Conservation (phyloP, 176 grass and related monocot species). For the Cenchrus purpureus region DNA sequence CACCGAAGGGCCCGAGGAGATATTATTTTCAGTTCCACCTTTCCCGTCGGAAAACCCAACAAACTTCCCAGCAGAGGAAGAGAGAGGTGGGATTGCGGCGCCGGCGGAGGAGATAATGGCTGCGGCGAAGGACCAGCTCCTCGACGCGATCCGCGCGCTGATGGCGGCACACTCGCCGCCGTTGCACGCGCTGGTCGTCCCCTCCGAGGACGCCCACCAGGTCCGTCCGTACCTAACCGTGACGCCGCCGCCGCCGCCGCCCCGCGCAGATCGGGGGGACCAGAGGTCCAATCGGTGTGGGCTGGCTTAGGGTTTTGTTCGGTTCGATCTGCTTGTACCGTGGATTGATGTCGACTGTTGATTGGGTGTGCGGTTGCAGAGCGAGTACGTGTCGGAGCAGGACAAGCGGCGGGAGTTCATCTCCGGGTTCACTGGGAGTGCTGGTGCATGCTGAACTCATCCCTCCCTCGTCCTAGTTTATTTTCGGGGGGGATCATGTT, state of each 20-base stretch:
- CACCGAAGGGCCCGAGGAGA: neutral
- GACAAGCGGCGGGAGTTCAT: conserved; percentile 88
- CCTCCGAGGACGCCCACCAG: conserved; percentile 97
- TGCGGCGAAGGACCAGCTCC: conserved; percentile 52
- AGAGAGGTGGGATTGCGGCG: neutral
- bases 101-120: conserved; percentile 25
- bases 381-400: conserved; percentile 94
- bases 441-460: conserved; percentile 47
- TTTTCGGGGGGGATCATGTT: neutral
- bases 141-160: conserved; percentile 69
- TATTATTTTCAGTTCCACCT: neutral
- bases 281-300: too few species aligned
- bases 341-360: neutral
- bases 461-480: neutral
- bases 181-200: conserved; percentile 78
- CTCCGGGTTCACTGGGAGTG: conserved; percentile 91
- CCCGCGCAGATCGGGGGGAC: neutral
- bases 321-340: neutral
- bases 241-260: too few species aligned
- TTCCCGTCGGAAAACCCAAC: conserved; percentile 4
- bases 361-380: conserved; percentile 53
- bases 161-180: conserved; percentile 89
- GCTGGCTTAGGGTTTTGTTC: neutral
- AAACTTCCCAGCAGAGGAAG: neutral
- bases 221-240: conserved; percentile 48